A percentile compares a stretch with the other conserved stretches of the same genome.
phyloP scores from a whole-genome alignment of 1,284 basidiomycete species.

The Rhodotorula sp. region DNA sequence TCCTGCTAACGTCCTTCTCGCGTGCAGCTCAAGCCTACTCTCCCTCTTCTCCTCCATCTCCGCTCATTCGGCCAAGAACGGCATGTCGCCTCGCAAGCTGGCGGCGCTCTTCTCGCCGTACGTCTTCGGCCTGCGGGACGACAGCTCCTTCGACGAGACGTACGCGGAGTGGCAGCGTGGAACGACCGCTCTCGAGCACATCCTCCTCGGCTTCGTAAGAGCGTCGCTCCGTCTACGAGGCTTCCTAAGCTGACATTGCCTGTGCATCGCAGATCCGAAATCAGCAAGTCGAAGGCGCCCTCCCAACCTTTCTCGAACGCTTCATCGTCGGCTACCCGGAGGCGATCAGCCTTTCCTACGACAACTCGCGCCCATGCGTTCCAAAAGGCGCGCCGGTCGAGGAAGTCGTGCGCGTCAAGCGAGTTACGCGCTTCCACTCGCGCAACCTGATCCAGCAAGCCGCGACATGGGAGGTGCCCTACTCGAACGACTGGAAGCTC shows the following conservation, averaged over 20 bases:
- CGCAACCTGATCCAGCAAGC: conserved; percentile 40
- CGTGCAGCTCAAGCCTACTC: conserved; percentile 24
- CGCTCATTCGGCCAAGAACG: conserved; percentile 38
- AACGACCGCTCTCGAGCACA: conserved; percentile 80
- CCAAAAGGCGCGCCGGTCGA: conserved; percentile 29
- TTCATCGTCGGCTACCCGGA: conserved; percentile 42
- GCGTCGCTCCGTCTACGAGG: conserved; percentile 55
- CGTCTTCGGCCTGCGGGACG: conserved; percentile 71
- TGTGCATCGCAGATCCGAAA: conserved; percentile 38
- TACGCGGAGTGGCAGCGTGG: conserved; percentile 77
- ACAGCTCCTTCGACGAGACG: conserved; percentile 67
- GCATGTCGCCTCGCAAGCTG: conserved; percentile 43
- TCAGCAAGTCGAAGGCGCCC: conserved; percentile 35
- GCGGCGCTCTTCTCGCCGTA: conserved; percentile 75
- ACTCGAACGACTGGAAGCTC: conserved; percentile 42
- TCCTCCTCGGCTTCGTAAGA: conserved; percentile 78
- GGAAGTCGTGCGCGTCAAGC: conserved; percentile 35
- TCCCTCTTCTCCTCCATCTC: conserved; percentile 33
- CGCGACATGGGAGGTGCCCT: conserved; percentile 42
- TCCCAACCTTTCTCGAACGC: conserved; percentile 43
- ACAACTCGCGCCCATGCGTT: not conserved
- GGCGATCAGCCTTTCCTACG: conserved; percentile 24
- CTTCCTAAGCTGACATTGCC: not conserved
- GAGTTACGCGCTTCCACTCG: conserved; percentile 42
- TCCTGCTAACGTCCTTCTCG: not conserved